phyloP scores from a whole-genome alignment of 176 grass and related monocot genomes.

The Zoysia japonica region DNA sequence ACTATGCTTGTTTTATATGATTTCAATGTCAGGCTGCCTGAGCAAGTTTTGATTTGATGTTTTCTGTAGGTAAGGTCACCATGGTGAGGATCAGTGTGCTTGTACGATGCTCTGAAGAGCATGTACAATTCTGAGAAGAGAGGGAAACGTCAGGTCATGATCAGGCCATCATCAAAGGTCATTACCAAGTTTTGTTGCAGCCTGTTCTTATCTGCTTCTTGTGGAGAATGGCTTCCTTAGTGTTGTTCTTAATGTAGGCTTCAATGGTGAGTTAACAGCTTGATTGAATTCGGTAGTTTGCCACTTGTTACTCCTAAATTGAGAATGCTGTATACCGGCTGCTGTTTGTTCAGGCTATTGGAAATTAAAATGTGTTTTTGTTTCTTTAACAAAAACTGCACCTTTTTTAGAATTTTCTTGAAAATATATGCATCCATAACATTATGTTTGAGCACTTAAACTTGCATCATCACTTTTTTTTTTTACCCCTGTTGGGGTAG shows the following conservation, averaged over 20 bases:
- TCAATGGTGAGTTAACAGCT: slow-evolving; percentile 53
- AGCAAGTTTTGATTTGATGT: neutral
- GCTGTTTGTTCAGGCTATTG: too few species aligned
- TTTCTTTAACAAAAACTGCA: neutral
- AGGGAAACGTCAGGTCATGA: slow-evolving; percentile 73
- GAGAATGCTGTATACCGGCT: too few species aligned
- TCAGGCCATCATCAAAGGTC: slow-evolving; percentile 76
- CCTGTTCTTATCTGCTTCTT: neutral
- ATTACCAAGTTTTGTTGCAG: slow-evolving; percentile 83
- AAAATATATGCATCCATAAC: neutral
- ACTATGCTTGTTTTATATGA: too few species aligned
- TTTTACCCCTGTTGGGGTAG: neutral
- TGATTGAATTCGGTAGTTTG: too few species aligned
- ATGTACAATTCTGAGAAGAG: slow-evolving; percentile 84
- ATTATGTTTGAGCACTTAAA: neutral
- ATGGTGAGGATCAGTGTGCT: slow-evolving; percentile 72
- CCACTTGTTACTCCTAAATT: too few species aligned
- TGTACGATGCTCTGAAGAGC: slow-evolving; percentile 71
- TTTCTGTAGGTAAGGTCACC: slow-evolving; percentile 32
- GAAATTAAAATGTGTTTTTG: neutral
- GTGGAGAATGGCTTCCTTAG: neutral
- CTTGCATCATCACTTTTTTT: neutral
- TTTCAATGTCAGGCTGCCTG: too few species aligned
- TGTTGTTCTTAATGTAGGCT: slow-evolving; percentile 37
- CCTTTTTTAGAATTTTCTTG: neutral